Evolutionary conservation across 768 basidiomycete genomes (phyloP), one percentile per base, ranked within the genome.

Genomic region (Pulveroboletus sp.): DNA sequence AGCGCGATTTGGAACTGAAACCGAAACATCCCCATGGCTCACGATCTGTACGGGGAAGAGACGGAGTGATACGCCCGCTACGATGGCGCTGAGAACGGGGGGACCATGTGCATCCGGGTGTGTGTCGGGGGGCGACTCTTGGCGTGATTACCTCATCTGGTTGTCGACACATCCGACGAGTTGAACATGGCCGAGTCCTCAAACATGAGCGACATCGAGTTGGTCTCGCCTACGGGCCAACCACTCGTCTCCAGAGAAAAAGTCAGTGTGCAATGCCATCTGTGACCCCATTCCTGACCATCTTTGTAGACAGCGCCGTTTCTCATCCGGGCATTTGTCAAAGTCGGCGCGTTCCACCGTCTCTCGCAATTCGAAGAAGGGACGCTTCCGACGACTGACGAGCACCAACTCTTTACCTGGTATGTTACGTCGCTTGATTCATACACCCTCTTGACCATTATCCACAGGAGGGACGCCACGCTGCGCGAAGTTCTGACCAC

Each of bases 381-480:
- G 0, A 76, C 79, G 3, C 73, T 86, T 4, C 89, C 89, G 7
- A 83, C 83, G 3, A 82, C 83, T 6, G 89, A 92, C 54, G 89
- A 92, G 61, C 84, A 88, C 41, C 88, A 90, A 61, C 69, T 92
- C 31, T 91, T 84, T 58, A 85, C 86, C 7, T 92, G 89, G 89
- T 86, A 59, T 57, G 33, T 46, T 41, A 9, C 5, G 13, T 48
- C 6, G 31, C 6, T 53, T 14, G 8, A n/a, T 17, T 17, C 3
- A 1, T 17, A 11, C 39, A 7, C 28, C 31, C 15, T 11, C 30
- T 38, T 51, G 8, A 59, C 17, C 40, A 32, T 46, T 2, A 13
- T 2, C 8, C 14, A 5, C 55, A 91, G 89, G 89, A 88, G 81
- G 72, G 87, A 92, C 59, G 84, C 87, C 11, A 89, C 89, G 0